Conservation (phyloP, 2,329 filamentous ascomycete genomes). For the Aspergillus arachidicola region DNA sequence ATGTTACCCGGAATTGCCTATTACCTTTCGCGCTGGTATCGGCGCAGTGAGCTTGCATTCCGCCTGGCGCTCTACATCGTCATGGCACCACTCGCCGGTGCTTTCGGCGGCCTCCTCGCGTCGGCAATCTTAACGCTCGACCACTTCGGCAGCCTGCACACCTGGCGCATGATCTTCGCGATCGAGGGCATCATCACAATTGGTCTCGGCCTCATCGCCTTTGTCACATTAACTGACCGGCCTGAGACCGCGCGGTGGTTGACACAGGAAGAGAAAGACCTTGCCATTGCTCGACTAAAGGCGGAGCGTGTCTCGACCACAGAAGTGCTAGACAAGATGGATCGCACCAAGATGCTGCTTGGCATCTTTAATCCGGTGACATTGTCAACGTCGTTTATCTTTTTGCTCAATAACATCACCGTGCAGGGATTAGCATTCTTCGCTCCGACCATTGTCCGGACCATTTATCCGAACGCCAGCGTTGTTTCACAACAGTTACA, state of each 20-base stretch:
- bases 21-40: slow-evolving; percentile 72
- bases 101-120: slow-evolving; percentile 69
- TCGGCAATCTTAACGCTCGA: slow-evolving; percentile 65
- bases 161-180: slow-evolving; percentile 72
- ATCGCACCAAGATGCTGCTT: slow-evolving; percentile 59
- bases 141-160: slow-evolving; percentile 57
- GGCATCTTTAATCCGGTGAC: slow-evolving; percentile 69
- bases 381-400: slow-evolving; percentile 59
- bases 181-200: slow-evolving; percentile 70
- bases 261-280: slow-evolving; percentile 64
- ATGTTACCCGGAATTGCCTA: slow-evolving; percentile 75
- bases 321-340: slow-evolving; percentile 65
- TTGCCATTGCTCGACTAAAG: slow-evolving; percentile 69
- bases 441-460: slow-evolving; percentile 68
- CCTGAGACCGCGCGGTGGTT: slow-evolving; percentile 71
- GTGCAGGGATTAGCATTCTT: slow-evolving; percentile 73
- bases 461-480: slow-evolving; percentile 63
- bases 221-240: slow-evolving; percentile 68
- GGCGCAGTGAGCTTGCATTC: slow-evolving; percentile 67
- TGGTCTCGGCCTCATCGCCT: slow-evolving; percentile 60
- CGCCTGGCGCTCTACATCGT: slow-evolving; percentile 69
- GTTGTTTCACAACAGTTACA: slow-evolving; percentile 68
- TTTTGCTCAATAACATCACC: slow-evolving; percentile 69
- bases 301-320: slow-evolving; percentile 67
- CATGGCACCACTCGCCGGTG: slow-evolving; percentile 69